Conservation (phyloP, 495 filamentous ascomycete genomes). For the Cercophora scortea region DNA sequence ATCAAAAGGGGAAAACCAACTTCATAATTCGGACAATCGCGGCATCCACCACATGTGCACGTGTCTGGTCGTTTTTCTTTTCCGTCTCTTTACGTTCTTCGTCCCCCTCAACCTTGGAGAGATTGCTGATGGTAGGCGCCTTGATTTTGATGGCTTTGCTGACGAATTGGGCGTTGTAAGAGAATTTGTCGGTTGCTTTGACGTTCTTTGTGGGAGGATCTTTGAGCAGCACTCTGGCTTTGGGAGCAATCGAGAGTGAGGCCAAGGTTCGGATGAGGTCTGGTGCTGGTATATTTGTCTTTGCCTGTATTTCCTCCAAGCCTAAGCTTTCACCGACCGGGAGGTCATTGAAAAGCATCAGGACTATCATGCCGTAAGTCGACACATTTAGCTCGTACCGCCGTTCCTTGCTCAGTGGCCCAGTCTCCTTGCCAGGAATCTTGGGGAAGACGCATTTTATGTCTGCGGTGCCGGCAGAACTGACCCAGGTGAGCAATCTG, state of each 20-base stretch:
- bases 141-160: slow-evolving; percentile 82
- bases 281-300: slow-evolving; percentile 69
- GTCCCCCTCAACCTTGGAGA: slow-evolving; percentile 80
- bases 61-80: slow-evolving; percentile 73
- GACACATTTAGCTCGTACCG: slow-evolving; percentile 87
- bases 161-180: slow-evolving; percentile 75
- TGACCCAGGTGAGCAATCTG: slow-evolving; percentile 76
- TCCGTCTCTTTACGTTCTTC: slow-evolving; percentile 82
- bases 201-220: slow-evolving; percentile 77
- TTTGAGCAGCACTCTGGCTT: slow-evolving; percentile 74
- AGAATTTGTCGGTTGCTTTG: slow-evolving; percentile 71
- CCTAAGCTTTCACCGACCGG: slow-evolving; percentile 55
- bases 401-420: slow-evolving; percentile 55
- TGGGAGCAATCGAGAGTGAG: slow-evolving; percentile 77
- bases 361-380: slow-evolving; percentile 85
- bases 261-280: slow-evolving; percentile 81
- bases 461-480: slow-evolving; percentile 66
- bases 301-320: slow-evolving; percentile 76
- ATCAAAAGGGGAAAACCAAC: slow-evolving; percentile 42
- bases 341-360: slow-evolving; percentile 83
- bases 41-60: slow-evolving; percentile 74
- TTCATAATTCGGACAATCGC: slow-evolving; percentile 95
- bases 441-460: slow-evolving; percentile 72
- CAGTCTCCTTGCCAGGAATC: slow-evolving; percentile 52
- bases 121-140: slow-evolving; percentile 54